Conservation (phyloP, 192 early-diverging fungal genomes). For the Paraglomus brasilianum region DNA sequence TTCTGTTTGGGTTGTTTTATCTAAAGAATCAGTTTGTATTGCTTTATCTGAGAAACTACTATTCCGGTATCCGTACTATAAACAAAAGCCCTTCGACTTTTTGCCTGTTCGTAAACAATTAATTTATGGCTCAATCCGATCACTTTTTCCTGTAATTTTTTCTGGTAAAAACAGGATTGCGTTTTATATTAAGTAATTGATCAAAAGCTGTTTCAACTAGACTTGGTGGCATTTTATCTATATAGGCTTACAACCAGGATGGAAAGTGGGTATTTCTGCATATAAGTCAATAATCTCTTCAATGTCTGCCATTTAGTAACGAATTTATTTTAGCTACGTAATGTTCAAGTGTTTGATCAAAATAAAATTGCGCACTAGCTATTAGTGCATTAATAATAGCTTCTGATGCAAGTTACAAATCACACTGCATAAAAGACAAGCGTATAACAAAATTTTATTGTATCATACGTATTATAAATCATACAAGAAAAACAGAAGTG, state of each 20-base stretch:
- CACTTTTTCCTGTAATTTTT: not conserved
- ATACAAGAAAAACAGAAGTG: no score
- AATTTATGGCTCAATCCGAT: conserved; percentile 15
- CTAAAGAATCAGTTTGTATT: no score
- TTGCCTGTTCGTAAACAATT: no score
- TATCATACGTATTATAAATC: no score
- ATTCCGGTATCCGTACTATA: no score
- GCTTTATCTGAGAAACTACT: no score
- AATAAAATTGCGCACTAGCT: not conserved
- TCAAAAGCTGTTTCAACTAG: conserved; percentile 4
- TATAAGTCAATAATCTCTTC: conserved; percentile 16
- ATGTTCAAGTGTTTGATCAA: conserved; percentile 13
- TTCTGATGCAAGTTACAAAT: no score
- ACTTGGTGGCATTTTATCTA: conserved; percentile 14
- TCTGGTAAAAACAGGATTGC: not conserved
- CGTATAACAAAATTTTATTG: no score
- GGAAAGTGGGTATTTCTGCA: conserved; percentile 13
- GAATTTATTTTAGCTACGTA: conserved; percentile 4
- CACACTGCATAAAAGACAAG: no score
- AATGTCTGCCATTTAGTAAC: conserved; percentile 3
- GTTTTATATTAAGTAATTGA: conserved; percentile 12
- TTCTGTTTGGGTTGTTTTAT: no score
- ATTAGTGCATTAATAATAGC: no score
- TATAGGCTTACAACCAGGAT: conserved; percentile 12
- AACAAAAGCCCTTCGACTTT: no score